phyloP scores from a whole-genome alignment of 306 rosid genomes.

The Styphnolobium japonicum region DNA sequence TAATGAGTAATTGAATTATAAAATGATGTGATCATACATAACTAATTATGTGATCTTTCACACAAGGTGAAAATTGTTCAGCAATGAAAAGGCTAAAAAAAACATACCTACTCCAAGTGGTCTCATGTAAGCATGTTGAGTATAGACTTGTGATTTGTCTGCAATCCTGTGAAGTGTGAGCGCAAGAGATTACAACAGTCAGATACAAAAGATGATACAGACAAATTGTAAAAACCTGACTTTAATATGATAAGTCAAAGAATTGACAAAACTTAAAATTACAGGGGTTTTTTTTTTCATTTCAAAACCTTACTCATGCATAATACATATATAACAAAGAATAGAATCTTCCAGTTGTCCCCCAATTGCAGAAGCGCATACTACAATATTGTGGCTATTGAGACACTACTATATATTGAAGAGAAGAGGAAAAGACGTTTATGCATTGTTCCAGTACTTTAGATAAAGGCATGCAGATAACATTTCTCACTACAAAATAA shows the following conservation, averaged over 20 bases:
- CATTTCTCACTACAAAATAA: neutral
- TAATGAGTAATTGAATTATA: conserved; percentile 2
- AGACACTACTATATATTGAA: neutral
- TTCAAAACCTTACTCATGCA: neutral
- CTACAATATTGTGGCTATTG: neutral
- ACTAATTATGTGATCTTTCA: neutral
- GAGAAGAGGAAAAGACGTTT: neutral
- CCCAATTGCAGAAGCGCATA: neutral
- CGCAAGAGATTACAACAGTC: conserved; percentile 24
- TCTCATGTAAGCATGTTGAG: conserved; percentile 99
- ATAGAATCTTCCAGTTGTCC: neutral
- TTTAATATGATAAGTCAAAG: neutral
- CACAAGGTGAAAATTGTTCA: neutral
- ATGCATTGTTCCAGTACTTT: neutral
- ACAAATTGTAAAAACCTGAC: conserved; percentile 4
- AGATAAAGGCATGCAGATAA: neutral
- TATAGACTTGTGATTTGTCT: conserved; percentile 95
- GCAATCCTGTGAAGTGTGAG: conserved; percentile 89
- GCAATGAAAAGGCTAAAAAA: conserved; percentile 6
- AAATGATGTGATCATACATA: neutral
- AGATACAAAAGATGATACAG: neutral
- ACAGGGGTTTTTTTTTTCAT: too few relatives aligned
- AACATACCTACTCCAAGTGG: conserved; percentile 95
- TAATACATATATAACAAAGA: neutral
- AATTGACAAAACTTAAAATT: neutral